A percentile compares a stretch with the other conserved stretches of the same genome.
Conservation (phyloP, 2,329 filamentous ascomycete species). For the Lanzia echinophila region DNA sequence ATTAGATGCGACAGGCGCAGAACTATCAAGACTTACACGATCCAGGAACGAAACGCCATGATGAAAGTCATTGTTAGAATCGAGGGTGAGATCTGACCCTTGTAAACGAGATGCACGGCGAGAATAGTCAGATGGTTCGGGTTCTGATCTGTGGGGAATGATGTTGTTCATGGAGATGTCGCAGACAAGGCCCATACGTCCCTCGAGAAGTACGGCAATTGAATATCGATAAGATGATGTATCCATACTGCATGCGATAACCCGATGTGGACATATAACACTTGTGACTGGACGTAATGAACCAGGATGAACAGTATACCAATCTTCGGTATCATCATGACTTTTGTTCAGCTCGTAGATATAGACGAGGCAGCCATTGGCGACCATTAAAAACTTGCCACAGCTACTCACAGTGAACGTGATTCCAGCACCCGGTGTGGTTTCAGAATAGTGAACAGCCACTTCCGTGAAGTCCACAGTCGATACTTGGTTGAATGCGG, state of each 20-base stretch:
- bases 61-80: not conserved
- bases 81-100: not conserved
- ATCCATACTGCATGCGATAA: slow-evolving; percentile 57
- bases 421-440: slow-evolving; percentile 19
- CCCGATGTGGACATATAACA: slow-evolving; percentile 49
- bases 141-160: not conserved
- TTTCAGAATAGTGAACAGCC: slow-evolving; percentile 22
- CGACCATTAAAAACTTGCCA: slow-evolving; percentile 50
- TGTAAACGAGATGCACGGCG: not conserved
- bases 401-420: slow-evolving; percentile 46
- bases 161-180: slow-evolving; percentile 36
- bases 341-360: slow-evolving; percentile 40
- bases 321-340: slow-evolving; percentile 5
- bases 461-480: slow-evolving; percentile 34
- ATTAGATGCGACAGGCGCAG: slow-evolving; percentile 10
- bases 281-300: slow-evolving; percentile 41
- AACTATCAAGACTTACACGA: slow-evolving; percentile 21
- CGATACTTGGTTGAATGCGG: slow-evolving; percentile 31
- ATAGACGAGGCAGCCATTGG: slow-evolving; percentile 46
- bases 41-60: slow-evolving; percentile 20
- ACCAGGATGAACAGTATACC: slow-evolving; percentile 17
- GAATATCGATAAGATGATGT: slow-evolving; percentile 48
- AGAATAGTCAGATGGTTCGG: not conserved
- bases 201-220: slow-evolving; percentile 52
- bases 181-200: slow-evolving; percentile 54